These are phyloP conservation scores for Saccharomycopsis hybrid DNA, from an alignment of 1,139 yeast genomes.

Conservation along the genomic window DNA sequence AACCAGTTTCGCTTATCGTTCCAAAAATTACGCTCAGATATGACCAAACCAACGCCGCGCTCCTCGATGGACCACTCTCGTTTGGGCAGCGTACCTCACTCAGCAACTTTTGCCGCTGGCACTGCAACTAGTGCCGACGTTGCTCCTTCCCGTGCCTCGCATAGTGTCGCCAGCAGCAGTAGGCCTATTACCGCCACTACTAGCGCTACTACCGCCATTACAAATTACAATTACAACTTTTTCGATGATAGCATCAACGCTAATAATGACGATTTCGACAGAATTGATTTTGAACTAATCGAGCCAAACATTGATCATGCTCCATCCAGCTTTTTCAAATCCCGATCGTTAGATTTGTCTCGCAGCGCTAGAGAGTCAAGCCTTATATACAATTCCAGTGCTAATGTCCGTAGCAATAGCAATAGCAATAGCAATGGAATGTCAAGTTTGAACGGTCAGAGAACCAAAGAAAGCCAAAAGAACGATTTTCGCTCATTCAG, in stretches of 20 bases:
- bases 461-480: slow-evolving; percentile 6
- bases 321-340: too few relatives aligned
- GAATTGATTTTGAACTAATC: slow-evolving; percentile 7
- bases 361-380: not conserved
- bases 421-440: not conserved
- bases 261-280: slow-evolving; percentile 9
- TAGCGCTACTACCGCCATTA: not conserved
- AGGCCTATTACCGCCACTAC: not conserved
- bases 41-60: slow-evolving; percentile 20
- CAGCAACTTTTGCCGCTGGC: not conserved
- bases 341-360: too few relatives aligned
- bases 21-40: slow-evolving; percentile 19
- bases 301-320: slow-evolving; percentile 6
- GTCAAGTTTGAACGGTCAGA: not conserved
- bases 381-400: not conserved
- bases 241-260: not conserved
- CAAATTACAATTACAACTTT: not conserved
- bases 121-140: not conserved
- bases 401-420: not conserved
- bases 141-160: not conserved
- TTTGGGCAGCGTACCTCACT: not conserved
- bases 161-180: not conserved
- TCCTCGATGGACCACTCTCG: slow-evolving; percentile 14
- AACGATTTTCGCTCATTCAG: slow-evolving; percentile 9
- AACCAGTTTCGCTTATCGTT: slow-evolving; percentile 16